Evolutionary conservation across 2,329 filamentous ascomycete species (phyloP).

Genomic region (Aspergillus spinulosporus): DNA sequence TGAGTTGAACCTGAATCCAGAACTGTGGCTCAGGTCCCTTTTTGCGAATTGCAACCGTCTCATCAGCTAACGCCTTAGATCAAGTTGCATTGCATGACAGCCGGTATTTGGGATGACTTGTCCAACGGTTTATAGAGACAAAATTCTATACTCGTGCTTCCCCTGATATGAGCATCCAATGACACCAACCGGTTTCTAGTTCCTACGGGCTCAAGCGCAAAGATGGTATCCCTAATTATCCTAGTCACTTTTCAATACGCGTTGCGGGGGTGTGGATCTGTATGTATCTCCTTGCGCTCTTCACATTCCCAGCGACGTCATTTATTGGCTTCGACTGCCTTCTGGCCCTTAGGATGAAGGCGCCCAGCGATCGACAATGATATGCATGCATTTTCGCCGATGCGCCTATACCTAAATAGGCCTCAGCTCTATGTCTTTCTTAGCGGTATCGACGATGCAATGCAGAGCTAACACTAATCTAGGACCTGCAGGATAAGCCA

Average conservation of each 20-base stretch:
- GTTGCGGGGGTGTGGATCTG: not conserved
- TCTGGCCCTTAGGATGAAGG: constrained; percentile 2
- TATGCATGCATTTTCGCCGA: not conserved
- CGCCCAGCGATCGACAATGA: constrained; percentile 7
- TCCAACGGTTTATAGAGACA: constrained; percentile 13
- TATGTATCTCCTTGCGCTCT: constrained; percentile 8
- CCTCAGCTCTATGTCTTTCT: not conserved
- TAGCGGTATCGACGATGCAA: not conserved
- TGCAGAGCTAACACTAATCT: not conserved
- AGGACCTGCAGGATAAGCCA: constrained; percentile 1
- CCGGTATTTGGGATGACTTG: constrained; percentile 17
- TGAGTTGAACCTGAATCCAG: constrained; percentile 1
- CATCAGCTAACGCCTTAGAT: constrained; percentile 22
- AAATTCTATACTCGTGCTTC: not conserved
- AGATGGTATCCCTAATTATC: not conserved
- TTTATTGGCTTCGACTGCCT: constrained; percentile 3
- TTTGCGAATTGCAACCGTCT: constrained; percentile 13
- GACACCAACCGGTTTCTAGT: constrained; percentile 9
- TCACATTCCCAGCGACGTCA: constrained; percentile 22
- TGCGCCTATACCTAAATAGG: not conserved
- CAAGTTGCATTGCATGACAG: constrained; percentile 30
- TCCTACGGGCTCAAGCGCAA: constrained; percentile 9
- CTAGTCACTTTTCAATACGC: not conserved
- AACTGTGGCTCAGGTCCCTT: not conserved
- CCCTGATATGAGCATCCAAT: constrained; percentile 4